Percentiles rank a stretch among this genome's conserved stretches.
These are phyloP conservation scores for Thuja plicata DNA, from an alignment of 83 land plant genomes.

Conservation along the genomic window DNA sequence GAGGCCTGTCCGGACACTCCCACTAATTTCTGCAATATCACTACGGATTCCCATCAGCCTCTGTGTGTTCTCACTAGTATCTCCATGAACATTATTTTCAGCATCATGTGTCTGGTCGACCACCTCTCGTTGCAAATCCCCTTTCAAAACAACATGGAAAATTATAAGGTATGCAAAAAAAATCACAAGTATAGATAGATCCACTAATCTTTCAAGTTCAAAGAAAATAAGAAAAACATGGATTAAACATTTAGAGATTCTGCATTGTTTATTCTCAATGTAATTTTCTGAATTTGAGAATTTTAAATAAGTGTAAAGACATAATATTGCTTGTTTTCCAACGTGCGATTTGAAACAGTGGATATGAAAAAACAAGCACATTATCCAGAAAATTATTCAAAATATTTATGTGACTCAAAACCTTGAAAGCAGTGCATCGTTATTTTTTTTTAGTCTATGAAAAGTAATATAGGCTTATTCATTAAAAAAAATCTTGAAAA, in stretches of 20 bases:
- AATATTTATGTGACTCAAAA: neutral
- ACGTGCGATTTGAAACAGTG: neutral
- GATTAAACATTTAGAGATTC: neutral
- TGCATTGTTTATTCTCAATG: neutral
- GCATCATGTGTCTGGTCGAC: neutral
- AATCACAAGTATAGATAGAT: neutral
- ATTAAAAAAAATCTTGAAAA: neutral
- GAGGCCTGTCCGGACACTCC: slow-evolving; percentile 44
- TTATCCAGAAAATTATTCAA: neutral
- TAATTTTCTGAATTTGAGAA: neutral
- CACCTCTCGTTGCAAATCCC: neutral
- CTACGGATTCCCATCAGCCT: slow-evolving; percentile 41
- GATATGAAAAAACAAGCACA: neutral
- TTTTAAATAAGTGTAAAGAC: neutral
- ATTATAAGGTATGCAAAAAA: neutral
- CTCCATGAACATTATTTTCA: neutral
- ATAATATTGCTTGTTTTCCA: neutral
- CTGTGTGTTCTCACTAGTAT: slow-evolving; percentile 9
- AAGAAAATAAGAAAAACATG: neutral
- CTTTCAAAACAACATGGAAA: neutral
- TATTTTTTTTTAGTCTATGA: too few species aligned
- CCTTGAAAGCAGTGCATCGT: neutral
- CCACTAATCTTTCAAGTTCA: neutral
- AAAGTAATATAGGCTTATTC: too few species aligned
- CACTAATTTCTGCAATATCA: slow-evolving; percentile 69